Conservation (phyloP, 2,329 filamentous ascomycete genomes). For the Peltaster fructicola region DNA sequence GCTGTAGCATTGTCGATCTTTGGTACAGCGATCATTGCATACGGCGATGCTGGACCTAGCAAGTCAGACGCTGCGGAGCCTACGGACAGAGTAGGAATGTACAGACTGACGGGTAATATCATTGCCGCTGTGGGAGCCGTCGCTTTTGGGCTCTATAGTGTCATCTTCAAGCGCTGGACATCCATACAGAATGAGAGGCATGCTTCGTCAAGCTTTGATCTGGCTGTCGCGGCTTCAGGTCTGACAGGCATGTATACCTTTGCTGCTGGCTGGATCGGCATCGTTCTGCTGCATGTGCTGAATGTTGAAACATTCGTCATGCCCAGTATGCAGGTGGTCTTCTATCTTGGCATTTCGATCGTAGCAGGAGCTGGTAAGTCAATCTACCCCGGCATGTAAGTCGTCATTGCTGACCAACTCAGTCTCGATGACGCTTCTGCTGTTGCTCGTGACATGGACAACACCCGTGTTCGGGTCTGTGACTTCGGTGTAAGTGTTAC, state of each 20-base stretch:
- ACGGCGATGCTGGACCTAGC: conserved; percentile 15
- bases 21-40: conserved; percentile 18
- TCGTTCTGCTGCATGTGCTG: conserved; percentile 15
- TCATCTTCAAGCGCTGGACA: conserved; percentile 19
- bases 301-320: conserved; percentile 14
- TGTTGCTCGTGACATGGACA: conserved; percentile 18
- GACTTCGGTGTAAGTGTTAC: conserved; percentile 13
- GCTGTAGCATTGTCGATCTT: conserved; percentile 16
- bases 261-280: conserved; percentile 12
- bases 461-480: conserved; percentile 18
- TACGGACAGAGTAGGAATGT: conserved; percentile 10
- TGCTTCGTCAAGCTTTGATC: conserved; percentile 12
- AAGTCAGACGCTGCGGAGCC: conserved; percentile 6
- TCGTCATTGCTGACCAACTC: conserved; percentile 1
- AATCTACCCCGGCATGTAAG: neutral
- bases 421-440: conserved; percentile 16
- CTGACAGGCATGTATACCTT: conserved; percentile 18
- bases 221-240: conserved; percentile 16
- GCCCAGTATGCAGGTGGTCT: conserved; percentile 10
- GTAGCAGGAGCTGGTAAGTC: conserved; percentile 12
- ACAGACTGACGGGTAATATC: conserved; percentile 15
- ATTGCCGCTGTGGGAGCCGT: conserved; percentile 15
- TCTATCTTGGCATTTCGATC: conserved; percentile 16
- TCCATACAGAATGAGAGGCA: no score
- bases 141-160: conserved; percentile 19